These are phyloP conservation scores for Cyberlindnera japonica DNA, from an alignment of 805 yeast genomes.

Conservation along the genomic window DNA sequence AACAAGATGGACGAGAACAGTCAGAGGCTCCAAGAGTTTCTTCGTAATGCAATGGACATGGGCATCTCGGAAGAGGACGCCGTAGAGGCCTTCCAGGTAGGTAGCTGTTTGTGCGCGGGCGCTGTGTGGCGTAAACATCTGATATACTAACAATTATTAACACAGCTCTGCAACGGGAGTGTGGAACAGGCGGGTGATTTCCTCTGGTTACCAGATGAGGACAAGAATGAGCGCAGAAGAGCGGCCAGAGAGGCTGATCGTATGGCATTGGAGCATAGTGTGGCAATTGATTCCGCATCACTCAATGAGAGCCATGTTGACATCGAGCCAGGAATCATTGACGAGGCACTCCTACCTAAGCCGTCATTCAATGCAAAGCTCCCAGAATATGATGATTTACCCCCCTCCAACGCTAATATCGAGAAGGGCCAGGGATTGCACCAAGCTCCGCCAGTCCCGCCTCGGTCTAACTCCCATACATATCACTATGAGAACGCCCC, in stretches of 20 bases:
- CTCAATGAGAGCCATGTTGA: background rate
- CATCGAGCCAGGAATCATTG: background rate
- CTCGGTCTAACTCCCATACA: background rate
- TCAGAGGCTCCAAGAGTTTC: background rate
- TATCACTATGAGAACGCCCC: background rate
- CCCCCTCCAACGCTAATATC: background rate
- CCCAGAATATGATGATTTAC: background rate
- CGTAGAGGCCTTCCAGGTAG: conserved; percentile 32
- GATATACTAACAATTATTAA: background rate
- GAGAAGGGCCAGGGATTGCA: no score
- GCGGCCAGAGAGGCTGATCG: background rate
- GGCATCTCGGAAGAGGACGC: conserved; percentile 39
- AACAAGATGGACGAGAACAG: background rate
- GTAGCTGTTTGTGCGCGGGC: conserved; percentile 1
- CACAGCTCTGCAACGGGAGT: background rate
- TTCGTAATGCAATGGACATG: conserved; percentile 29
- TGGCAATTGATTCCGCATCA: no score
- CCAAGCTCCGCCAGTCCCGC: background rate
- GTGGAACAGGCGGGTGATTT: background rate
- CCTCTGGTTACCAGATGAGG: background rate
- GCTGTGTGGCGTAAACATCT: no score
- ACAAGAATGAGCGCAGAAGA: background rate
- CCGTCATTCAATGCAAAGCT: background rate
- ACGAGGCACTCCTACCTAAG: no score
- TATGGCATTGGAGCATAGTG: no score